Base-by-base conservation (phyloP, 2,329 filamentous ascomycete species). In the Penicillium verrucosum region DNA sequence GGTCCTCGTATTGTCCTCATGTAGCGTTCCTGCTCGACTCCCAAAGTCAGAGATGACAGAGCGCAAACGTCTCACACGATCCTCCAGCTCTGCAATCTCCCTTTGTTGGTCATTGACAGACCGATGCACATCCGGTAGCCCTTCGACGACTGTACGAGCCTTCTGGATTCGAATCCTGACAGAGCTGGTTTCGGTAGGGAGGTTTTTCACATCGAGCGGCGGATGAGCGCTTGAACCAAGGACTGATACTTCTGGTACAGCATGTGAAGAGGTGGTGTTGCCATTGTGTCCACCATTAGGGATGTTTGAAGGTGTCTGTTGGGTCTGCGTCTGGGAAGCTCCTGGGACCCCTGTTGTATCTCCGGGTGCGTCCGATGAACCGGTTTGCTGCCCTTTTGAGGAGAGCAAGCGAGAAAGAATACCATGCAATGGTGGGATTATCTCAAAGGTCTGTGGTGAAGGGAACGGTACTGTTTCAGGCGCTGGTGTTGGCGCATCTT, bases 151-250 rank as follows among this genome's bases (percentile, higher is more conserved):
- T 3, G 65, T 81, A 48, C 89, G 82, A 48, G 92, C 92, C 64
- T 87, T 88, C 72, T 92, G 88, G 57, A 97, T 83, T 74, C 90
- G 90, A 74, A 92, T 87, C 74, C 90, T 92, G 66, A 97, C 80
- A 36, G 84, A 82, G 68, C 91, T 89, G 1, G 90, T 89, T 36
- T 90, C 90, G 2, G 86, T 83, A 2, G 89, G 85, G 16, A 97
- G 83, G 65, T 96, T 89, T 72, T 96, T 95, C 60, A 84, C 80
- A 59, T 86, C 81, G 44, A 87, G 75, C 18, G 80, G 75, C 80
- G 74, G 66, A 69, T 69, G 69, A 53, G 62, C 60, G 49, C 60
- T 70, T 29, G 68, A 64, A 14, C 65, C 67, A 29, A 70, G 58
- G 3, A 60, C 61, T 21, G 66, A 47, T 27, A 67, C 61, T 14